Conservation (phyloP, 106 monocot species). For the Dioscorea dumetorum region DNA sequence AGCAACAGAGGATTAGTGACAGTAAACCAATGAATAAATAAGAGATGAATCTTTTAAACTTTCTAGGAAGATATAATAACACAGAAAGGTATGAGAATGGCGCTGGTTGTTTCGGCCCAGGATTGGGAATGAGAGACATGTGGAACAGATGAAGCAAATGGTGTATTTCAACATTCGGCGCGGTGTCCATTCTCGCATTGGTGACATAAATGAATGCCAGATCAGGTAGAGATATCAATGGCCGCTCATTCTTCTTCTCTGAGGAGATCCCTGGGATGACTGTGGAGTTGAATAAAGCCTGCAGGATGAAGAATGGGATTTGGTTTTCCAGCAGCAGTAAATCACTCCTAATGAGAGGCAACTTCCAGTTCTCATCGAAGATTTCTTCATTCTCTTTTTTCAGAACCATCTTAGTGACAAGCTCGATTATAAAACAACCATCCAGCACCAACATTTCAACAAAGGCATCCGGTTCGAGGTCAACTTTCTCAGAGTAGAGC, state of each 20-base stretch:
- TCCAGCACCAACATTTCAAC: constrained; percentile 57
- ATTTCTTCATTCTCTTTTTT: constrained; percentile 57
- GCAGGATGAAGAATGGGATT: constrained; percentile 77
- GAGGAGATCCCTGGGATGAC: background rate
- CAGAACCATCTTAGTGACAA: constrained; percentile 44
- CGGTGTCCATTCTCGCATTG: background rate
- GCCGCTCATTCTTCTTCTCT: background rate
- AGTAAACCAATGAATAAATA: too few species aligned
- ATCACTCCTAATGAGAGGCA: constrained; percentile 65
- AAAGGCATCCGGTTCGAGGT: constrained; percentile 19
- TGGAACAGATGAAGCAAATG: background rate
- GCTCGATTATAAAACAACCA: constrained; percentile 59
- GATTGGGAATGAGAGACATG: background rate
- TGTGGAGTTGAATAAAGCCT: constrained; percentile 22
- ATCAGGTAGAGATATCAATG: background rate
- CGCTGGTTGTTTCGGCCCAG: too few species aligned
- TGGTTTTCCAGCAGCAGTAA: constrained; percentile 93
- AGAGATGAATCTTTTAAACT: too few species aligned
- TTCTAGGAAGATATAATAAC: too few species aligned
- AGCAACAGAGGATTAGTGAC: too few species aligned
- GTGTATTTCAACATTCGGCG: background rate
- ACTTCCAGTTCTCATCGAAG: constrained; percentile 53
- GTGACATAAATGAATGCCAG: background rate
- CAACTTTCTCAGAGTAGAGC: background rate
- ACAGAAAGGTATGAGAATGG: too few species aligned